Conservation (phyloP, 306 rosid species). For the Cicer cuneatum region DNA sequence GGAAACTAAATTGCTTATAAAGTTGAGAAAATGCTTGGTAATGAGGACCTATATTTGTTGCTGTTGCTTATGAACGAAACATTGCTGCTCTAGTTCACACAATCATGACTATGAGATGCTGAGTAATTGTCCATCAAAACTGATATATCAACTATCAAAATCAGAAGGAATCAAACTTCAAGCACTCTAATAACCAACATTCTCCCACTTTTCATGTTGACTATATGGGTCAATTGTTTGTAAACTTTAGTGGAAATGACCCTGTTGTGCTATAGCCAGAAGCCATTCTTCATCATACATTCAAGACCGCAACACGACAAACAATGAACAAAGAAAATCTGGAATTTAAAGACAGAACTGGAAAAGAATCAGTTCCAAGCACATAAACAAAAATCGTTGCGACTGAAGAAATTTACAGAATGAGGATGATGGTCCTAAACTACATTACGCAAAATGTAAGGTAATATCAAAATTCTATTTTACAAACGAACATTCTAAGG, state of each 20-base stretch:
- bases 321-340: neutral
- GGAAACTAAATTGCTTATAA: slow-evolving; percentile 3
- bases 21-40: neutral
- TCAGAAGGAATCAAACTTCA: slow-evolving; percentile 28
- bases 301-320: neutral
- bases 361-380: neutral
- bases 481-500: neutral
- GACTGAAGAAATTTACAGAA: too few relatives aligned
- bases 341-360: neutral
- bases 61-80: too few relatives aligned
- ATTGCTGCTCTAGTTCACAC: too few relatives aligned
- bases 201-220: neutral
- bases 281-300: slow-evolving; percentile 3
- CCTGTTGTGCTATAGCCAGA: slow-evolving; percentile 1
- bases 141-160: neutral
- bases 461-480: slow-evolving; percentile 16
- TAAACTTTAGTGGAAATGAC: slow-evolving; percentile 22
- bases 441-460: neutral
- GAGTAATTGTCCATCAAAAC: neutral
- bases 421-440: neutral
- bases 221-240: neutral
- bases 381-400: too few relatives aligned
- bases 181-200: slow-evolving; percentile 1
- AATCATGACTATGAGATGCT: too few relatives aligned
- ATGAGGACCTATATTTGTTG: too few relatives aligned